These are phyloP conservation scores for Chlamydomonas sp. DNA, from an alignment of 139 green algal species.

Conservation along the genomic window DNA sequence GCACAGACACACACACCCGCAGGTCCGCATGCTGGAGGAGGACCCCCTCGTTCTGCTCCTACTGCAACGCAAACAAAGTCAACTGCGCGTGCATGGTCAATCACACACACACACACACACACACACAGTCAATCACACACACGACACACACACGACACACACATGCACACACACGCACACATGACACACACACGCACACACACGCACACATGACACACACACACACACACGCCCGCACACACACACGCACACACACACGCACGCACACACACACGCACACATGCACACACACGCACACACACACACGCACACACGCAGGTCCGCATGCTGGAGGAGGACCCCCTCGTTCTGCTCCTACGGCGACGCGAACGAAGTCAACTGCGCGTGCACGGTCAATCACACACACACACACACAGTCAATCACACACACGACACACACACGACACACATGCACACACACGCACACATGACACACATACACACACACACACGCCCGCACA, in stretches of 20 bases:
- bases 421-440: too few species aligned
- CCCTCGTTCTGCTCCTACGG: slow-evolving; percentile 63
- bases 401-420: too few species aligned
- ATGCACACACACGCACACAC: background rate
- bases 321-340: slow-evolving; percentile 89
- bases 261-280: background rate
- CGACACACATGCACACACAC: too few species aligned
- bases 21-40: slow-evolving; percentile 88
- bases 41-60: slow-evolving; percentile 68
- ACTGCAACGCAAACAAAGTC: slow-evolving; percentile 85
- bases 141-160: too few species aligned
- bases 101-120: background rate
- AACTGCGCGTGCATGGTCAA: slow-evolving; percentile 65
- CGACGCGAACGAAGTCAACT: slow-evolving; percentile 92
- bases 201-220: too few species aligned
- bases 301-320: slow-evolving; percentile 35
- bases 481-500: background rate
- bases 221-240: background rate
- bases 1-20: slow-evolving; percentile 5
- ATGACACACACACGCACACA: too few species aligned
- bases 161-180: too few species aligned
- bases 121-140: slow-evolving; percentile 1
- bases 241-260: background rate
- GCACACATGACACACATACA: too few species aligned
- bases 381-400: slow-evolving; percentile 37